Percentiles rank a stretch among this genome's conserved stretches.
Conservation (phyloP, 192 early-diverging fungal genomes). For the Podila verticillata region DNA sequence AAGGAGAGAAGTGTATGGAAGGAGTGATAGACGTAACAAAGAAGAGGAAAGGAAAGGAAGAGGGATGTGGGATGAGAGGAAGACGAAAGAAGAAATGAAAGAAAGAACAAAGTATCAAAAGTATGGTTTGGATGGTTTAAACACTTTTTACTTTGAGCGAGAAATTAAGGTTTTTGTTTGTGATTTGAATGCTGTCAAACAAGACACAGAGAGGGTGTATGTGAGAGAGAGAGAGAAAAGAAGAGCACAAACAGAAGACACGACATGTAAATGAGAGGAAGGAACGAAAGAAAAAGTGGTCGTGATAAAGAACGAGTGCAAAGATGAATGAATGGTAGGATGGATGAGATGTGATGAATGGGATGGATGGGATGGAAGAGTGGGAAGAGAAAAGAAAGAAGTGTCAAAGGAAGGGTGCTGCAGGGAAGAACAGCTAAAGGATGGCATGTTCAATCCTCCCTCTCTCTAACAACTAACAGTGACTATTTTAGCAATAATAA, state of each 20-base stretch:
- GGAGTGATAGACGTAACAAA: not conserved
- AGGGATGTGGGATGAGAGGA: not conserved
- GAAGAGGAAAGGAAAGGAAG: not conserved
- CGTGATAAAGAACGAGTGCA: not conserved
- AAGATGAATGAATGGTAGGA: not conserved
- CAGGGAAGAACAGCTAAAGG: too few species aligned
- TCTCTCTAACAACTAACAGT: too few species aligned
- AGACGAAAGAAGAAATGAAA: not conserved
- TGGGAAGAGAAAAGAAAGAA: not conserved
- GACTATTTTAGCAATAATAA: too few species aligned
- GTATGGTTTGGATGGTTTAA: not conserved
- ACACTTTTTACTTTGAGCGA: not conserved
- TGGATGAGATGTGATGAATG: too few species aligned
- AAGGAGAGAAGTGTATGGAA: not conserved
- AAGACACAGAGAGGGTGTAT: too few species aligned
- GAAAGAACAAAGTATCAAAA: not conserved
- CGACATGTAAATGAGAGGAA: not conserved
- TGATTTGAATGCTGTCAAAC: constrained; percentile 3
- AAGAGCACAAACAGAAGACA: not conserved
- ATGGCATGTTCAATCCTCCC: too few species aligned
- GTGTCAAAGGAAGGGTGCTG: not conserved
- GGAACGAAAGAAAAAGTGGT: not conserved
- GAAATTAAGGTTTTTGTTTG: not conserved
- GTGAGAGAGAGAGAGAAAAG: too few species aligned
- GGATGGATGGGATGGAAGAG: too few species aligned